Base-by-base conservation (phyloP, 2,329 filamentous ascomycete genomes). In the Fusarium praegraminearum region DNA sequence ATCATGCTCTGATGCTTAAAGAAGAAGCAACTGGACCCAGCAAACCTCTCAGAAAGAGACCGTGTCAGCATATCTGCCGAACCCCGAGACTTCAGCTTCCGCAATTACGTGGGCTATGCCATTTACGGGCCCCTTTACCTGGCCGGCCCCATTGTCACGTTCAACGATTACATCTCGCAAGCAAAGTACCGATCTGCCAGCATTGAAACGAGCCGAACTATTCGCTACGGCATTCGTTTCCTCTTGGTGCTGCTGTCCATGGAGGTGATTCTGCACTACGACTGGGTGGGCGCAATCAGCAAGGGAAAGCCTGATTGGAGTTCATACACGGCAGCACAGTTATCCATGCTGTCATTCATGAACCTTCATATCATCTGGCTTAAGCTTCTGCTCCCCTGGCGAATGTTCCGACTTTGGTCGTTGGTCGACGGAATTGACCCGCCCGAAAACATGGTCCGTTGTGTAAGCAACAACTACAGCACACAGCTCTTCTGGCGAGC, bases 291-390 rank as follows among this genome's bases (percentile, higher is more conserved):
- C 50, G 96, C 96, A 64, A 98, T 99, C 75, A 92, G 91, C 75
- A 93, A 97, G 77, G 87, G 91, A 3, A 84, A 87, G 22, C 94
- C 94, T 0, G 84, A 90, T 67, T 99, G 96, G 96, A 84, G 85
- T 30, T 83, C 89, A 26, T 98, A 98, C 82, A 92, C 93, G 0
- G 90, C 96, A 0, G 90, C 92, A 45, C 93, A 99, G 78, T 88
- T 99, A 44, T 92, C 89, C 76, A 90, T 99, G 83, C 87, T 99
- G 15, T 96, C 93, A 38, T 98, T 92, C 83, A 97, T 98, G 84
- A 98, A 98, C 80, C 89, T 99, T 15, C 93, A 97, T 81, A 89
- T 98, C 77, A 97, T 99, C 79, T 99, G 97, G 97, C 86, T 99
- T 47, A 99, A 99, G 79, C 89, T 99, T 2, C 89, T 99, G 7